Evolutionary conservation across 768 basidiomycete genomes (phyloP).

Genomic region (Russula vinacea): DNA sequence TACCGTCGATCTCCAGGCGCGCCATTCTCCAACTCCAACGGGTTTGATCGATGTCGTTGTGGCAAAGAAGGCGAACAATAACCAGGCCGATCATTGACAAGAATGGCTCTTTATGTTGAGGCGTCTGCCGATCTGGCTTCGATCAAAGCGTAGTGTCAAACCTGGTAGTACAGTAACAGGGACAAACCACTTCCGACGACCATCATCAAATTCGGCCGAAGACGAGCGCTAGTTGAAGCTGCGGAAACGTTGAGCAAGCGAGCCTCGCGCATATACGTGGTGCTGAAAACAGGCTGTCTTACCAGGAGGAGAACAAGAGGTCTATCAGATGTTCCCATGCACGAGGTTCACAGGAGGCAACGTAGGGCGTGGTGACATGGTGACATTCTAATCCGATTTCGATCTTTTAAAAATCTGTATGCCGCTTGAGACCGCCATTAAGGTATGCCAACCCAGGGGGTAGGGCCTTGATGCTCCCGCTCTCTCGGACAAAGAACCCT

Average conservation of each 20-base stretch:
- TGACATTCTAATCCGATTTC: background rate
- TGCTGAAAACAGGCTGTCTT: background rate
- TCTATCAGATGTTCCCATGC: background rate
- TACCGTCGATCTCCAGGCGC: conserved; percentile 43
- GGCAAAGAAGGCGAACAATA: conserved; percentile 56
- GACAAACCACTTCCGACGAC: no score
- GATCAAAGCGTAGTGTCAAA: conserved; percentile 47
- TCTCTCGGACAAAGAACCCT: background rate
- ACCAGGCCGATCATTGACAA: background rate
- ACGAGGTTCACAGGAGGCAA: background rate
- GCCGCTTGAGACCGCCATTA: background rate
- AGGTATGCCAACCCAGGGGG: background rate
- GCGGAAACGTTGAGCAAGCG: background rate
- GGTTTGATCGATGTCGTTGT: conserved; percentile 81
- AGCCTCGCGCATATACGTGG: background rate
- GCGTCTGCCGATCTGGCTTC: background rate
- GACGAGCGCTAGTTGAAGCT: conserved; percentile 34
- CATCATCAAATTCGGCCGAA: conserved; percentile 46
- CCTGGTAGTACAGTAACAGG: conserved; percentile 19
- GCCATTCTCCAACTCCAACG: conserved; percentile 60
- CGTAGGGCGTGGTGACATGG: background rate
- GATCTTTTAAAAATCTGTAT: background rate
- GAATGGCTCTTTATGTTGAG: background rate
- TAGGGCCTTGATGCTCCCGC: background rate
- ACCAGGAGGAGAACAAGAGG: background rate